Base-by-base conservation (phyloP, 805 yeast genomes). In the Metschnikowia santaceciliae region DNA sequence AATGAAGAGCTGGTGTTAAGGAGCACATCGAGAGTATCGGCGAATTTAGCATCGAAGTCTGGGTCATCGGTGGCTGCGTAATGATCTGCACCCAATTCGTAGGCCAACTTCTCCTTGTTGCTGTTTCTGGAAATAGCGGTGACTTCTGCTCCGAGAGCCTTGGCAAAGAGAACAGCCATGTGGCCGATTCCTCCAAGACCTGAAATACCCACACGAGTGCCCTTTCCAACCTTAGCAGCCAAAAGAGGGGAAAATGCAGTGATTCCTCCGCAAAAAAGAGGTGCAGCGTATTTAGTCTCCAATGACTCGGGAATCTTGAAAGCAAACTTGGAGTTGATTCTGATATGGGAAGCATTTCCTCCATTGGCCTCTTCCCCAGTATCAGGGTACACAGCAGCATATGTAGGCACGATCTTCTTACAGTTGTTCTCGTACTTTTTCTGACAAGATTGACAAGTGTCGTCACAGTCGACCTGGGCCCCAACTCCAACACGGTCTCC, bases 401-500 rank as follows among this genome's bases (percentile, higher is more conserved):
- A 52, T 10, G 55, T 52, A 11, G 48, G 43, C 6, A 50, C 51
- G 11, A 32, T 0, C n/a, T 49, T 43, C 30, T 48, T 42, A 47
- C 55, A 52, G 35, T 52, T 47, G 41, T 46, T 52, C 42, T 52
- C 48, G 30, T 34, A 30, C 3, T 37, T 40, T 30, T 17, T 13
- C 7, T 46, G 40, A 39, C 55, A 52, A 1, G 50, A 42, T 4
- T 39, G 23, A 23, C 55, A 52, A 14, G 47, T 20, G 39, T 39
- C 35, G 36, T 49, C 53, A 30, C 53, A 49, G 48, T 52, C 55
- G 22, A 42, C 43, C 62, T 80, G 83, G 20, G 94, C 91, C 57
- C 95, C 95, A 46, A 86, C 77, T 51, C 92, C 95, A 32, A 86
- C 92, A 57, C 89, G 73, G 56, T 88, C 84, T 49, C 95, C 96